Base-by-base conservation (phyloP, 169 alveolate species). In the Eimeria maxima region DNA sequence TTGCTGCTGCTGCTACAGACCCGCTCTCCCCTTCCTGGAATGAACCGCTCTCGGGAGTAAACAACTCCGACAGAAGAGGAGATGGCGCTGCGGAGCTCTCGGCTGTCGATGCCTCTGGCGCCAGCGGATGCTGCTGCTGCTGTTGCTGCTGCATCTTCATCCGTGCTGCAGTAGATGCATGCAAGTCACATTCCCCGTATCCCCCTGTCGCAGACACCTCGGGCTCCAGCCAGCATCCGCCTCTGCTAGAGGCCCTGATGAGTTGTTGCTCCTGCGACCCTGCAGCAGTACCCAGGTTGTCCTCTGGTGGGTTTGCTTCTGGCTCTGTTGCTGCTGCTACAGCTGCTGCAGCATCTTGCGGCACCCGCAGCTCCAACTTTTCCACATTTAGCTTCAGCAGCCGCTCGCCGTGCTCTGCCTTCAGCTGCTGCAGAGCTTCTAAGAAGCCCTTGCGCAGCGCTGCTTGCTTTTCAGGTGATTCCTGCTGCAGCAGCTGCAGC, bases 321-420 rank as follows among this genome's bases (percentile, higher is more conserved):
- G 69, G 8, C 20, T 60, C 69, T 18, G 69, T n/a, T 18, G 69
- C 69, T 53, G 63, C 63, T 53, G 63, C 18, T 5, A 5, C 69
- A 16, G 95, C 88, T 14, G 95, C 95, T 44, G 71, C 29, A 16
- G 81, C 69, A 38, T 33, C 63, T 3, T 22, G 81, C 4, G 83
- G 95, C 94, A 95, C 86, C 38, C 80, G 74, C 80, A 95, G 78
- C 60, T 95, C 96, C 33, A 95, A 7, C 76, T 86, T 84, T 29
- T 95, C 96, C 57, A 95, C 96, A 14, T 84, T 93, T 44, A 95
- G 95, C 84, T 73, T 81, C 92, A 95, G 95, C 47, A 84, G 67
- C 27, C 95, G 90, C 20, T 84, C 95, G 76, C 78, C 76, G 44
- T 78, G 80, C 33, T 47, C 80, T 57, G 90, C 74, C 45, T 55